Conservation (phyloP, 768 basidiomycete genomes). For the Mycena sanguinolenta region DNA sequence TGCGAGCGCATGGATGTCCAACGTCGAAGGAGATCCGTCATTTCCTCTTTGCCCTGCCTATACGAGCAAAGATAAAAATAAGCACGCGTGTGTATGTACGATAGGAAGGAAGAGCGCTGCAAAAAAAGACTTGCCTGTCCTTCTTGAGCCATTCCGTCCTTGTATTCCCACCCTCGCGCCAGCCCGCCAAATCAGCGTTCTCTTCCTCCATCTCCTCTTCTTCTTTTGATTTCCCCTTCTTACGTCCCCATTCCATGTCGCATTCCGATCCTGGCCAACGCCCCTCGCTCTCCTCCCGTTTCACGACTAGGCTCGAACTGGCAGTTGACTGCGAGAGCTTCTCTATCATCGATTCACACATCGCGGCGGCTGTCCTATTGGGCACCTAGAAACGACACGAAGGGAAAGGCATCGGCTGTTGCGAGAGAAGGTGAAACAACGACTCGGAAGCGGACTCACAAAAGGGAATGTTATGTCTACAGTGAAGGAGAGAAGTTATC, state of each 20-base stretch:
- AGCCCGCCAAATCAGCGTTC: constrained; percentile 56
- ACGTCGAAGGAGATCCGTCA: constrained; percentile 59
- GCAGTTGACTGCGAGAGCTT: constrained; percentile 55
- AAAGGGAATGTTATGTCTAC: constrained; percentile 70
- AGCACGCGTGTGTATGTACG: constrained; percentile 12
- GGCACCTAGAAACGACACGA: constrained; percentile 48
- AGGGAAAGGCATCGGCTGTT: not conserved
- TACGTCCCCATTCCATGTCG: constrained; percentile 50
- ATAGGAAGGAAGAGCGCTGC: not conserved
- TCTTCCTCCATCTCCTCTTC: constrained; percentile 48
- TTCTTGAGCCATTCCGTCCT: constrained; percentile 71
- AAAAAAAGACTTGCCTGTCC: constrained; percentile 58
- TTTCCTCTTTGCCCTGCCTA: constrained; percentile 71
- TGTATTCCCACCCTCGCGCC: constrained; percentile 65
- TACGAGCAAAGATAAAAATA: constrained; percentile 19
- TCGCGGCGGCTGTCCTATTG: constrained; percentile 67
- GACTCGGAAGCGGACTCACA: constrained; percentile 37
- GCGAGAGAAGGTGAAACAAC: not conserved
- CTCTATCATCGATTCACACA: constrained; percentile 66
- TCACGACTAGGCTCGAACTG: constrained; percentile 52
- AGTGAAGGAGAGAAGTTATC: not conserved
- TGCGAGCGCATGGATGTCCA: constrained; percentile 64
- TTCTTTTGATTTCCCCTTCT: constrained; percentile 52
- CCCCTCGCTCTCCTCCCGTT: constrained; percentile 57
- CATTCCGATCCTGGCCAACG: constrained; percentile 50